Conservation (phyloP, 2,329 filamentous ascomycete genomes). For the Alternaria consortialis region DNA sequence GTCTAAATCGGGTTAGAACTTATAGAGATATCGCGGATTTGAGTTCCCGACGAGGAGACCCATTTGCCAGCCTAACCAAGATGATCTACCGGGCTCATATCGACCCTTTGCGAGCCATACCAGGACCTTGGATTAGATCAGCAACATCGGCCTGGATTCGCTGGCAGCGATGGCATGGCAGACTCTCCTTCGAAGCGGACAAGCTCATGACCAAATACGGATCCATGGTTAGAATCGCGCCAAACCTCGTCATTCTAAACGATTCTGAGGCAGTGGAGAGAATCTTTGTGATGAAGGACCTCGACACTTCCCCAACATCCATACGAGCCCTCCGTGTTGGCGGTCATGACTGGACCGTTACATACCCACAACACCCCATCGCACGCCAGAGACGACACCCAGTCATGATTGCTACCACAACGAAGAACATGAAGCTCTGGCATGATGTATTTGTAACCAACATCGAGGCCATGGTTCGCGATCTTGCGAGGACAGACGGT, state of each 20-base stretch:
- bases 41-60: no score
- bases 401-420: constrained; percentile 33
- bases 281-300: constrained; percentile 27
- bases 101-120: constrained; percentile 23
- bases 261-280: constrained; percentile 28
- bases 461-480: constrained; percentile 27
- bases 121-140: constrained; percentile 30
- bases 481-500: constrained; percentile 22
- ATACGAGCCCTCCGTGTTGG: constrained; percentile 31
- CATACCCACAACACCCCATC: constrained; percentile 31
- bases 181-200: constrained; percentile 29
- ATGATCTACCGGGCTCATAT: constrained; percentile 24
- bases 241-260: constrained; percentile 30
- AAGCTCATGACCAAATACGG: constrained; percentile 29
- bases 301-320: constrained; percentile 30
- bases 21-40: no score
- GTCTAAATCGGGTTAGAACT: no score
- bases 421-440: constrained; percentile 28
- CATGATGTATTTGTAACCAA: constrained; percentile 24
- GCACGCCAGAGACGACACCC: constrained; percentile 27
- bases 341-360: constrained; percentile 33
- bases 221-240: constrained; percentile 29
- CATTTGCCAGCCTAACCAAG: no score
- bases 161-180: constrained; percentile 32
- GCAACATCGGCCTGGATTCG: constrained; percentile 29